Evolutionary conservation across 2,329 filamentous ascomycete genomes (phyloP).

Genomic region (Epicoccum nigrum): DNA sequence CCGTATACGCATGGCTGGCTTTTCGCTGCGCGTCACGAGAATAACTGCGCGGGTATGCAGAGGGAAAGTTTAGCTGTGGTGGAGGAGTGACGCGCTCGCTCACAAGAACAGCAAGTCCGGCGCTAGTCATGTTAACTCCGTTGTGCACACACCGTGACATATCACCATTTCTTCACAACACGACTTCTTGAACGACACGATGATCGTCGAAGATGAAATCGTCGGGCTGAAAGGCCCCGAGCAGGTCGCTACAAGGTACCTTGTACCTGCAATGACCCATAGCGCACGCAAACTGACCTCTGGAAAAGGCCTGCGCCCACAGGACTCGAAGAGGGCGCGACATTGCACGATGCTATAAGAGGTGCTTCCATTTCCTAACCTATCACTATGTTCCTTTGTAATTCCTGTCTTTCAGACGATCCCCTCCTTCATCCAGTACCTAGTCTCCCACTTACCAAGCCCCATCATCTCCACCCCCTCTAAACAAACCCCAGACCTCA

Average conservation of each 20-base stretch:
- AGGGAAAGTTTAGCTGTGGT: background rate
- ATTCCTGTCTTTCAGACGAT: background rate
- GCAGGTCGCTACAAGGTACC: constrained; percentile 29
- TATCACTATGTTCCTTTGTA: no score
- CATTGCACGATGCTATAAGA: constrained; percentile 45
- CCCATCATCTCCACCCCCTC: background rate
- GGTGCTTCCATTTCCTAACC: constrained; percentile 33
- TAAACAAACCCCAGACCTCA: constrained; percentile 51
- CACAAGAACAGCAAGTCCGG: constrained; percentile 13
- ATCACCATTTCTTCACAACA: background rate
- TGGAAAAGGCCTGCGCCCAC: constrained; percentile 37
- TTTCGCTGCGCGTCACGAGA: background rate
- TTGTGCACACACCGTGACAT: background rate
- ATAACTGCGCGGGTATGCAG: background rate
- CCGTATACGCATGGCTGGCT: constrained; percentile 7
- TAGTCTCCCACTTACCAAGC: no score
- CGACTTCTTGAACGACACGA: constrained; percentile 2
- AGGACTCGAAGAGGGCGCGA: constrained; percentile 31
- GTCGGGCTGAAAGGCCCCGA: constrained; percentile 25
- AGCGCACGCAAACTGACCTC: background rate
- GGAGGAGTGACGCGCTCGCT: constrained; percentile 3
- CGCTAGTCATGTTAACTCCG: constrained; percentile 33
- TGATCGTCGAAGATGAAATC: constrained; percentile 27
- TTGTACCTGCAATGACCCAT: no score
- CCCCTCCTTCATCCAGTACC: background rate